Evolutionary conservation across 768 basidiomycete species (phyloP).

Genomic region (Grammothele lineata): DNA sequence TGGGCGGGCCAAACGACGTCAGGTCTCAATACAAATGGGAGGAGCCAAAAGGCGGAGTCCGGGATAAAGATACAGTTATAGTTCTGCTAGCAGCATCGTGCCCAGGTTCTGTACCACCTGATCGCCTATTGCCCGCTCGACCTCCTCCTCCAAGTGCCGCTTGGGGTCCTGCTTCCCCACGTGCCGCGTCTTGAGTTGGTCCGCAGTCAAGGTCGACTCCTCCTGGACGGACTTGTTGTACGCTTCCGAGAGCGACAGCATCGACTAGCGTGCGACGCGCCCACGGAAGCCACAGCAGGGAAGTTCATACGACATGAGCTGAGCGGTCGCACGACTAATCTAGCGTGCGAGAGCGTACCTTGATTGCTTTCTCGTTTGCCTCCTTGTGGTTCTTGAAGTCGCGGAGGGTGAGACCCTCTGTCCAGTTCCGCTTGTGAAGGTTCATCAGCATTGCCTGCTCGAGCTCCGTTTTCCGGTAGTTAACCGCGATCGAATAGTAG

Average conservation of each 20-base stretch:
- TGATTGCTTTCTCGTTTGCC: conserved; percentile 89
- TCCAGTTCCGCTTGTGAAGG: conserved; percentile 98
- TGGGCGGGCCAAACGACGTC: too few relatives aligned
- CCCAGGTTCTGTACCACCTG: conserved; percentile 95
- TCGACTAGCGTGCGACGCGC: conserved; percentile 50
- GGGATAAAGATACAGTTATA: conserved; percentile 41
- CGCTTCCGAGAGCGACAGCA: conserved; percentile 87
- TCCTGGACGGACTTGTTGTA: conserved; percentile 99
- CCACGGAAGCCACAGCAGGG: conserved; percentile 5
- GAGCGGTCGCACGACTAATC: conserved; percentile 16
- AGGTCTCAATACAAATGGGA: conserved; percentile 6
- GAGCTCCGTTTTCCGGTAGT: conserved; percentile 96
- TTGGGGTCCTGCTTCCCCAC: conserved; percentile 98
- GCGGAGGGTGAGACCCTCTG: conserved; percentile 87
- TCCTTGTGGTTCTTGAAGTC: conserved; percentile 90
- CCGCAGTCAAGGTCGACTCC: conserved; percentile 89
- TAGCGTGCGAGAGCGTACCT: conserved; percentile 50
- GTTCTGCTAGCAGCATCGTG: conserved; percentile 90
- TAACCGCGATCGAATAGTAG: conserved; percentile 97
- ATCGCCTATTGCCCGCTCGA: conserved; percentile 97
- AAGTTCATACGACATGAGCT: conserved; percentile 1
- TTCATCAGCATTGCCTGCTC: conserved; percentile 99
- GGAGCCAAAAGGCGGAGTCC: conserved; percentile 11
- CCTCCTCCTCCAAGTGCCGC: conserved; percentile 94
- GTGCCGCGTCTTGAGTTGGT: conserved; percentile 95